Evolutionary conservation across 2,329 filamentous ascomycete genomes (phyloP), one percentile per base, ranked within the genome.

Genomic region (Microdochium nivale): DNA sequence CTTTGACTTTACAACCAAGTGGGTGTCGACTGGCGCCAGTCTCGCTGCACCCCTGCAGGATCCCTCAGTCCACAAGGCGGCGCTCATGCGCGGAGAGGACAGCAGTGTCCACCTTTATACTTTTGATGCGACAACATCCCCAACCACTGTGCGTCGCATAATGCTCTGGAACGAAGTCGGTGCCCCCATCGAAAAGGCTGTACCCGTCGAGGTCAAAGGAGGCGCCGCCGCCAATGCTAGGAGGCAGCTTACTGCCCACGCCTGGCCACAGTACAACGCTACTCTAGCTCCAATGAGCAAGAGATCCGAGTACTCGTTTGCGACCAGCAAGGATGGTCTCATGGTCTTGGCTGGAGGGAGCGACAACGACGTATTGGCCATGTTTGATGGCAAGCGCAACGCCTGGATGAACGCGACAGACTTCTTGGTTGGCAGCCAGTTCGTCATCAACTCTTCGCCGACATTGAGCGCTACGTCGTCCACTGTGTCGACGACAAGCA

Each of bases 331-430:
- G 1, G 69, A 79, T 55, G 88, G 86, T 3, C 70, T 85, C 56
- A 80, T 92, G 1, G 86, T 94, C 14, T 82, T 95, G 54, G 83
- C 86, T n/a, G 88, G 90, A 46, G 90, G 90, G 25, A 83, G 79
- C 58, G 67, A 73, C 5, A 70, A 85, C 1, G 78, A 87, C 54
- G 78, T 87, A 0, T 63, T 97, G 4, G 81, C 79, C 56, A 81
- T 96, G 54, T 97, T 96, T 67, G 77, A 95, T 60, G 82, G 83
- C 46, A 78, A 76, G 11, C 69, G 81, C 47, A 96, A 96, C 65
- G 72, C 76, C 47, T 97, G 92, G 92, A 68, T 87, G 23, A 84
- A 96, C 62, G 76, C 87, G 1, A 80, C 80, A 0, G 69, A 77
- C 7, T 66, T 88, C 24, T 81, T 95, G 54, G 24, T 25, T 70